Evolutionary conservation across 176 grass and related monocot species (phyloP), one percentile per base, ranked within the genome.

Genomic region (Lolium multiflorum): DNA sequence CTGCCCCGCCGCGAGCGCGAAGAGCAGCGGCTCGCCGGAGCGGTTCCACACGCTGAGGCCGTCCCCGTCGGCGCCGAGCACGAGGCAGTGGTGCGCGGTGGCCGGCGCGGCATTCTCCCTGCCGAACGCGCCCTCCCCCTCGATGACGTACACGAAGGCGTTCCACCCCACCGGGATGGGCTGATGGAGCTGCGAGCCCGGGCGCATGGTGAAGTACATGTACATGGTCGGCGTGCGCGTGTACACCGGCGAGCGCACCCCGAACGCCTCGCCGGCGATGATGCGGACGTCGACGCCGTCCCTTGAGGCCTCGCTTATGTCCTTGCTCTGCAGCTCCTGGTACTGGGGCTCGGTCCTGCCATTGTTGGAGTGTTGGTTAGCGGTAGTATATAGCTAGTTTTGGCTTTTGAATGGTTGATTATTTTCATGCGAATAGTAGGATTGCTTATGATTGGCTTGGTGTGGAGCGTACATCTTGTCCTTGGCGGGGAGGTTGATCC

Each of bases 401-500:
- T 43, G 41, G 14, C 3, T 37, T 41, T 47, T 9, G 24, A 80
- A 43, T 13, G 22, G 35, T 7, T 55, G 20, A 11, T 46, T n/a
- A 5, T 37, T 37, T 67, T 3, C 7, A 9, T 59, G 56, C 13
- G 17, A 43, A 43, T 43, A 41, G 39, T 28, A 35, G 41, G 0
- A 6, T 6, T 64, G 61, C 13, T 6, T 6, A 1, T n/a, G n/a
- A n/a, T 28, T 64, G 61, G 24, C 61, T 6, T 14, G 4, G 61
- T 14, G 14, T 26, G 4, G 61, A 14, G 25, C 61, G 6, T 49
- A 98, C 96, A 98, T 98, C 91, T 99, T 99, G 90, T 99, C 91
- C 78, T 43, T 51, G 65, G 97, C 92, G 64, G 94, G 88, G 89
- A 99, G 97, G 86, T 99, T 99, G 76, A 98, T 89, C 94, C 97